Percentiles rank a stretch among this genome's conserved stretches.
Conservation (phyloP, 805 yeast species). For the Teunomyces pallodes region DNA sequence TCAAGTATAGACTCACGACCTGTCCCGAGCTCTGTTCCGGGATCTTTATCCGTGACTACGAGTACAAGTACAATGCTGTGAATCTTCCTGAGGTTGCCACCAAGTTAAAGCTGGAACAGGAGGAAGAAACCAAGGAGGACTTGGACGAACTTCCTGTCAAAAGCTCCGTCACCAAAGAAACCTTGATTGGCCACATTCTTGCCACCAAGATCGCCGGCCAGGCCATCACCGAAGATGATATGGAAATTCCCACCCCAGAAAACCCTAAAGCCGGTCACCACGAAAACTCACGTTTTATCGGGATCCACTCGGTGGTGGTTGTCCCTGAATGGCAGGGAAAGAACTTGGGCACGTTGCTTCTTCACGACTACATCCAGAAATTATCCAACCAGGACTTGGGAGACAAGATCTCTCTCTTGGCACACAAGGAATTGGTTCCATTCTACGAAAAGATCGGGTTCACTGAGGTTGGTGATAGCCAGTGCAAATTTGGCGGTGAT, state of each 20-base stretch:
- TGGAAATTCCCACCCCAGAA: conserved; percentile 52
- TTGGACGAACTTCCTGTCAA: conserved; percentile 43
- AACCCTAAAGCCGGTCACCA: conserved; percentile 55
- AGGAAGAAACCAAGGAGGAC: conserved; percentile 20
- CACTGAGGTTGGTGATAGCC: conserved; percentile 61
- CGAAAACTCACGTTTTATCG: conserved; percentile 72
- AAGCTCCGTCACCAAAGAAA: conserved; percentile 55
- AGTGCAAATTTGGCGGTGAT: conserved; percentile 55
- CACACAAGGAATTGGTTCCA: conserved; percentile 64
- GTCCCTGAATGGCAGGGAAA: conserved; percentile 76
- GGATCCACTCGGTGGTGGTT: conserved; percentile 78
- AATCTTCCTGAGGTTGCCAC: conserved; percentile 42
- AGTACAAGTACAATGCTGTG: conserved; percentile 40
- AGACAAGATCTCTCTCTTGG: conserved; percentile 68
- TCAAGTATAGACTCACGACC: conserved; percentile 63
- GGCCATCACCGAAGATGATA: conserved; percentile 53
- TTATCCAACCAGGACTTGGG: conserved; percentile 85
- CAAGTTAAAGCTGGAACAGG: conserved; percentile 16
- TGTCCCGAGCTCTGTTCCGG: conserved; percentile 95
- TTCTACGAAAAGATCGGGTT: conserved; percentile 86
- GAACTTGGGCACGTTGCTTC: conserved; percentile 76
- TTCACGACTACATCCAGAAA: conserved; percentile 89
- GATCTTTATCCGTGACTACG: conserved; percentile 72
- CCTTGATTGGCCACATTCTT: conserved; percentile 74
- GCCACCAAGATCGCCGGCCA: conserved; percentile 66